Conservation (phyloP, 164 flowering plant species). For the Buxus sempervirens region DNA sequence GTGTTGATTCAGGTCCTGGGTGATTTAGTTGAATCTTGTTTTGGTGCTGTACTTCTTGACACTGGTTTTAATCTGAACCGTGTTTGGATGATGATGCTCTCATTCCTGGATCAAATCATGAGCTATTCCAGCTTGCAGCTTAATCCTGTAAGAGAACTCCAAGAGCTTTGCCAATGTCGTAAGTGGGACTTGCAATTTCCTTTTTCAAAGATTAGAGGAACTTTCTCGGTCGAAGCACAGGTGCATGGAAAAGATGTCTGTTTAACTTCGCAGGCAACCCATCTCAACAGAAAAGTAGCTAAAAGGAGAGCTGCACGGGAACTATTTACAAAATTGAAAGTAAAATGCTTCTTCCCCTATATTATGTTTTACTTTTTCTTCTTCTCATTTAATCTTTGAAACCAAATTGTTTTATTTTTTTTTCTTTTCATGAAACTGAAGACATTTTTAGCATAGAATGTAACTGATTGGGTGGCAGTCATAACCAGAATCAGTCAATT, state of each 20-base stretch:
- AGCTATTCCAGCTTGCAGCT: slow-evolving; percentile 48
- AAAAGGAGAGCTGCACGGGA: slow-evolving; percentile 45
- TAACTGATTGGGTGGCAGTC: no score
- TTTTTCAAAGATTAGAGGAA: slow-evolving; percentile 28
- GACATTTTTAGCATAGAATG: neutral
- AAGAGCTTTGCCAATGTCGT: slow-evolving; percentile 70
- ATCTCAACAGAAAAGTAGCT: slow-evolving; percentile 55
- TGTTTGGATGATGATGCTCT: slow-evolving; percentile 64
- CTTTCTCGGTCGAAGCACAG: slow-evolving; percentile 41
- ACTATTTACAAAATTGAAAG: slow-evolving; percentile 48
- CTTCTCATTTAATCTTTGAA: neutral
- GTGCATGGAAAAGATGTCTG: slow-evolving; percentile 27
- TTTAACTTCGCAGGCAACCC: slow-evolving; percentile 34
- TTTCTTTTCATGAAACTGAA: neutral
- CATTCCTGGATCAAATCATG: slow-evolving; percentile 58
- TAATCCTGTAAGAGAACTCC: slow-evolving; percentile 70
- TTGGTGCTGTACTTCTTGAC: slow-evolving; percentile 87
- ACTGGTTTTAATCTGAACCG: slow-evolving; percentile 61
- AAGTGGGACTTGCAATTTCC: slow-evolving; percentile 38
- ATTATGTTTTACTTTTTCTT: neutral
- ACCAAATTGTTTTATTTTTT: neutral
- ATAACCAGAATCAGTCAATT: no score
- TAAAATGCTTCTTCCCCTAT: slow-evolving; percentile 18
- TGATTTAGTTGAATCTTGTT: slow-evolving; percentile 89
- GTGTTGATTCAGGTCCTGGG: slow-evolving; percentile 71